Base-by-base conservation (phyloP, 257 asterid species). In the Coffea eugenioides region DNA sequence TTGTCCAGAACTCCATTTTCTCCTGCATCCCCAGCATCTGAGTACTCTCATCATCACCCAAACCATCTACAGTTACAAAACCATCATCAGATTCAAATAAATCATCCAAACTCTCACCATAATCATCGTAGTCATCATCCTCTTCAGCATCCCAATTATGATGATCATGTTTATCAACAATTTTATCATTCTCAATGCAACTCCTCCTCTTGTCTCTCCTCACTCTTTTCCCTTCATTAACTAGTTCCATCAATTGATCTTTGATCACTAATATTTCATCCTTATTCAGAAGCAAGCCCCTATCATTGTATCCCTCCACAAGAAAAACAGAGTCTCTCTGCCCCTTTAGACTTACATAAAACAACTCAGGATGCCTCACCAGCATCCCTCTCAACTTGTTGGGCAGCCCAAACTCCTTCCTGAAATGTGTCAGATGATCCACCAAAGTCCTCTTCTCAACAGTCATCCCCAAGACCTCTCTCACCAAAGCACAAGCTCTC, bases 311-410 rank as follows among this genome's bases (percentile, higher is more conserved):
- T 20, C 93, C 97, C 88, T 93, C 99, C 56, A 95, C 97, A 72
- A 93, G 89, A 87, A 95, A 95, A 18, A 91, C 97, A 5, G 95
- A 92, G 85, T 95, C 97, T 57, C 99, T 89, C 68, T 86, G 88
- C 80, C 99, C 99, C 85, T 90, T 93, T 54, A 90, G 79, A 87
- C 99, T 95, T 86, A 93, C 92, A 71, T 95, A 95, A 87, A 95
- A 95, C 88, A 92, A 75, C 85, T 95, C 99, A 5, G 97, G 99
- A 78, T 95, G 99, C 85, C 99, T 90, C 82, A 88, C 94, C 82
- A 93, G n/a, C 98, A 95, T 86, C 41, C 95, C 97, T 78, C 99
- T 87, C 80, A 91, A 82, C 90, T 87, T 90, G 82, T 95, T 95
- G 0, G 99, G 90, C 88, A 93, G 75, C 64, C 97, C 96, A 77